phyloP scores from a whole-genome alignment of 140 eudicot genomes.

The Oenanthe javanica region DNA sequence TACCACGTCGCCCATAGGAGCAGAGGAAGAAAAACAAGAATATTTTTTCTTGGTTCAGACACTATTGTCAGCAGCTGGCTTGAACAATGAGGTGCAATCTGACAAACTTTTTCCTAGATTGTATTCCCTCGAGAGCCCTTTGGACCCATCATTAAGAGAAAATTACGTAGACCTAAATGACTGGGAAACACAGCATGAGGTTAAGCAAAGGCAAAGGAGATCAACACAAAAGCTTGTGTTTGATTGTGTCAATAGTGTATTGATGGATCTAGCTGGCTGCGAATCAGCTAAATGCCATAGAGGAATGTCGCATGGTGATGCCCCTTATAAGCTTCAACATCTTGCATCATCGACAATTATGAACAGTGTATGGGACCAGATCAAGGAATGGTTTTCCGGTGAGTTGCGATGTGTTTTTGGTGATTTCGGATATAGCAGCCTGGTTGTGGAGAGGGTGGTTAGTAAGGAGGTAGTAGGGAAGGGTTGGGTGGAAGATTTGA shows the following conservation, averaged over 20 bases:
- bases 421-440: constrained; percentile 40
- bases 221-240: constrained; percentile 62
- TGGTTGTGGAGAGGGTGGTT: constrained; percentile 69
- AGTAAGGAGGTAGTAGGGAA: constrained; percentile 75
- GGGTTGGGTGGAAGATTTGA: constrained; percentile 60
- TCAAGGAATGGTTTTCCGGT: constrained; percentile 54
- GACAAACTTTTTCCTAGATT: constrained; percentile 41
- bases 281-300: constrained; percentile 23
- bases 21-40: constrained; percentile 58
- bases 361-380: constrained; percentile 58
- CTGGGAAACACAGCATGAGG: constrained; percentile 38
- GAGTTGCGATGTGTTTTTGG: constrained; percentile 33
- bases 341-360: constrained; percentile 11
- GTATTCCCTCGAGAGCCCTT: constrained; percentile 86
- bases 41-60: constrained; percentile 49
- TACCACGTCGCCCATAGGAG: constrained; percentile 31
- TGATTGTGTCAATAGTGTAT: constrained; percentile 67
- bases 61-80: constrained; percentile 57
- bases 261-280: constrained; percentile 38
- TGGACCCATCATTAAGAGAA: constrained; percentile 75
- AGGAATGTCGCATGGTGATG: constrained; percentile 21
- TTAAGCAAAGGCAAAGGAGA: constrained; percentile 40
- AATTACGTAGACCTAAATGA: constrained; percentile 40
- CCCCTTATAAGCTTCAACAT: constrained; percentile 14
- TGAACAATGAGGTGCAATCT: constrained; percentile 23